Evolutionary conservation across 345 rosid species (phyloP), one percentile per base, ranked within the genome.

Genomic region (Adansonia digitata): DNA sequence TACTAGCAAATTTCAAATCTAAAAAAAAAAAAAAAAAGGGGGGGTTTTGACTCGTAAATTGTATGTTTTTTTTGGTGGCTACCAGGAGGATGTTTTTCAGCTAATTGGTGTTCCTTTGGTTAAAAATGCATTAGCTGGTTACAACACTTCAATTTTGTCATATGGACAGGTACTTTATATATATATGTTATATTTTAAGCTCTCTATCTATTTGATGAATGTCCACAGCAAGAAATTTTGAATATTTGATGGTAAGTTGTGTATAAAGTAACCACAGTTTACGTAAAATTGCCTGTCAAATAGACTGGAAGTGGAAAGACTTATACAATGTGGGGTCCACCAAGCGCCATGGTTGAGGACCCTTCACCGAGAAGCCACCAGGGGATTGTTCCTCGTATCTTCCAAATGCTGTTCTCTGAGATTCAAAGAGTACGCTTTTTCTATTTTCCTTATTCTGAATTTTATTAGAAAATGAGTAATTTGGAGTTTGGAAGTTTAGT

Each of bases 291-390:
- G 64, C 24, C 37, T 78, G 29, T 79, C 78, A 77, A 52, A 39
- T 37, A 95, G 99, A 91, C 92, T 37, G 99, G 97, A 85, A 93
- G 99, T 65, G 98, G 99, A 52, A 95, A 95, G 84, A 90, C 99
- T 20, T 91, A 91, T 80, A 95, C 99, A 0, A 85, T 93, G 91
- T 95, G 98, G 97, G 98, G 99, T 71, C 97, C 97, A 0, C 97
- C 96, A 56, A 88, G 99, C 71, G 92, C 99, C 34, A 93, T 95
- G 93, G 85, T 95, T 22, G 97, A 90, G 49, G 92, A 90, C 77
- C 91, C 92, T 34, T 88, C 91, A 60, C 90, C 99, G 14, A 82
- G 75, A 51, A 88, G 94, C 77, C 84, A 85, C 66, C 92, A 90
- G 75, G 99, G 99, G 75, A 84, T 95, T 74, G 99, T 86, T 27